These are phyloP conservation scores for Saccharomycopsis sp. DNA, from an alignment of 805 yeast species.

Conservation along the genomic window DNA sequence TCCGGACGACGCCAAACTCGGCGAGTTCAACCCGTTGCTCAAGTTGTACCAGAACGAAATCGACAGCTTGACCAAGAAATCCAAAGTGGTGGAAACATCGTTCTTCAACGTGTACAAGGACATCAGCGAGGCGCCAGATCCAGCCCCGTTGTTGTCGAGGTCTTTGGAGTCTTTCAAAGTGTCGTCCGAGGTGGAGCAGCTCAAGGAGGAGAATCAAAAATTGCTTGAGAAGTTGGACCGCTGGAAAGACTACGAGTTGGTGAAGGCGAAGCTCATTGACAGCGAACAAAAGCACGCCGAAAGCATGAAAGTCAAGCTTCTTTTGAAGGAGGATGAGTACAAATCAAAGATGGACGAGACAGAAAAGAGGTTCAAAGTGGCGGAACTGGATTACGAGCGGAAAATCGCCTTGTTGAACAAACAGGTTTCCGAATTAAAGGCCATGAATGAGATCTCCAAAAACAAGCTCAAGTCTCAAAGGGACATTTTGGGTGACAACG, in stretches of 20 bases:
- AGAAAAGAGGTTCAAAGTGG: conserved; percentile 55
- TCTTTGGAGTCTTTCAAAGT: conserved; percentile 56
- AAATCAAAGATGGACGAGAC: conserved; percentile 63
- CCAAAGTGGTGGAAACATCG: conserved; percentile 62
- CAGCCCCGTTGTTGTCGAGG: conserved; percentile 67
- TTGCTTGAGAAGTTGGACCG: conserved; percentile 46
- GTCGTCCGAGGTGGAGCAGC: conserved; percentile 40
- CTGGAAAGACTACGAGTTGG: conserved; percentile 69
- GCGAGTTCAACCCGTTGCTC: conserved; percentile 56
- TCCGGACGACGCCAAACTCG: conserved; percentile 55
- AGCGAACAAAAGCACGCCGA: conserved; percentile 55
- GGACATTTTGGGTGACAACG: conserved; percentile 32
- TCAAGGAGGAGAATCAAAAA: conserved; percentile 40
- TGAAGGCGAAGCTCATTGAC: conserved; percentile 53
- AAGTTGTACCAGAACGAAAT: conserved; percentile 80
- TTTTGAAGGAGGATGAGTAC: conserved; percentile 69
- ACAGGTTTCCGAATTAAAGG: conserved; percentile 55
- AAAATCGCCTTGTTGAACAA: conserved; percentile 45
- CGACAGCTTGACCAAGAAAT: conserved; percentile 69
- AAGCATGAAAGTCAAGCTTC: conserved; percentile 42
- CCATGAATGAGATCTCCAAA: conserved; percentile 55
- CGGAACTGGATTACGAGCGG: conserved; percentile 42
- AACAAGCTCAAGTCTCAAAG: conserved; percentile 45
- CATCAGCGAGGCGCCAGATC: conserved; percentile 89
- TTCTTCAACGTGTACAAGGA: conserved; percentile 68